Percentiles rank a stretch among this genome's conserved stretches.
These are phyloP conservation scores for Beta lomatogona DNA, from an alignment of 179 eudicot species.

Conservation along the genomic window DNA sequence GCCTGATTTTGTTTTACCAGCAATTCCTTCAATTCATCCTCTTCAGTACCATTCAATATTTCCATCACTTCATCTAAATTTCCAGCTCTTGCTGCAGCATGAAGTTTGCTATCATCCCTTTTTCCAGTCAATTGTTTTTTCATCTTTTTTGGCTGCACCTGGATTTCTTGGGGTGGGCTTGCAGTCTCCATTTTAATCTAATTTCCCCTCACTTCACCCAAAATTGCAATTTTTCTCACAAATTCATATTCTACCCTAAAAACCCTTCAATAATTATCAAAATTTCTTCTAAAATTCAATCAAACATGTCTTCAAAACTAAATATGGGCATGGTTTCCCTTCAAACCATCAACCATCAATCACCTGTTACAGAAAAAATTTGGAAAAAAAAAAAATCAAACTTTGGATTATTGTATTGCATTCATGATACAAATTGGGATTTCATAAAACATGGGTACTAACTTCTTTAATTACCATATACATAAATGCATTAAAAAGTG, in stretches of 20 bases:
- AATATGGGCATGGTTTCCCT: background rate
- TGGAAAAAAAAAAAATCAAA: background rate
- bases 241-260: slow-evolving; percentile 5
- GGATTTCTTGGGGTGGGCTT: slow-evolving; percentile 6
- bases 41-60: slow-evolving; percentile 38
- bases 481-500: background rate
- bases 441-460: slow-evolving; percentile 3
- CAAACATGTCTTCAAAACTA: background rate
- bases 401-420: background rate
- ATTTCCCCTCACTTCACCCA: background rate
- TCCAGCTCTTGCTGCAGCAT: slow-evolving; percentile 81
- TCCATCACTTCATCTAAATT: slow-evolving; percentile 45
- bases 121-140: slow-evolving; percentile 77
- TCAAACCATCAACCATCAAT: background rate
- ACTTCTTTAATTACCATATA: background rate
- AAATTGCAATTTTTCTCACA: slow-evolving; percentile 18
- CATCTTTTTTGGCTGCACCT: slow-evolving; percentile 47
- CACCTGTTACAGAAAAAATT: slow-evolving; percentile 20
- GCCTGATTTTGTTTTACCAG: slow-evolving; percentile 68
- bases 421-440: background rate
- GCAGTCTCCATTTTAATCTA: slow-evolving; percentile 26
- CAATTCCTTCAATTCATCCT: slow-evolving; percentile 54
- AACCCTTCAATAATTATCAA: background rate
- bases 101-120: slow-evolving; percentile 79
- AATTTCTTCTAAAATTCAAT: background rate